Percentiles rank a stretch among this genome's conserved stretches.
phyloP scores from a whole-genome alignment of 2,329 filamentous ascomycete genomes.

The Xylaria sp. region DNA sequence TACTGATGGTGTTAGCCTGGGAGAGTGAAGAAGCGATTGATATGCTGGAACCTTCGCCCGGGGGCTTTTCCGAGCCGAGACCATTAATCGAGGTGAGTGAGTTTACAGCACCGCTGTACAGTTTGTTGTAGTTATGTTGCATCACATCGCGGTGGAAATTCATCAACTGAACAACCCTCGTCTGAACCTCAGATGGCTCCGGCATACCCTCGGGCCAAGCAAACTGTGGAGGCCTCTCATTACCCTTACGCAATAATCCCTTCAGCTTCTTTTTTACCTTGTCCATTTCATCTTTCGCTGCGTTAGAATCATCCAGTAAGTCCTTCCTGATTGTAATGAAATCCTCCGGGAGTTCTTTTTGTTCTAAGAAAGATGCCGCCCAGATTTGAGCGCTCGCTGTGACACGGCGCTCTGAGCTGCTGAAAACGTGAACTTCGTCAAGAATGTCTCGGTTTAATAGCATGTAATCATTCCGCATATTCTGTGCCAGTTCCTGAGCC shows the following conservation, averaged over 20 bases:
- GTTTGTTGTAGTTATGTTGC: constrained; percentile 89
- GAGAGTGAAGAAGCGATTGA: constrained; percentile 64
- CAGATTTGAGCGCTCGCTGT: constrained; percentile 98
- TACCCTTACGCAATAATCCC: constrained; percentile 88
- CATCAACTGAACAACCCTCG: constrained; percentile 93
- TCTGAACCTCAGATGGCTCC: constrained; percentile 92
- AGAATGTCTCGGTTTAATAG: constrained; percentile 92
- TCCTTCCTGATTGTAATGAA: constrained; percentile 94
- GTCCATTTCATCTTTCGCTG: constrained; percentile 98
- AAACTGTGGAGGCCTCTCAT: constrained; percentile 92
- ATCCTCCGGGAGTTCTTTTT: constrained; percentile 85
- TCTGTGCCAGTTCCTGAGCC: constrained; percentile 91
- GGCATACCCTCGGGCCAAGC: constrained; percentile 97
- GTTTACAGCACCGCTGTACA: constrained; percentile 74
- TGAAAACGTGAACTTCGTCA: constrained; percentile 93
- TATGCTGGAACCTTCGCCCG: constrained; percentile 55
- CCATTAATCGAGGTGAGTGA: constrained; percentile 69
- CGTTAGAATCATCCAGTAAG: constrained; percentile 95
- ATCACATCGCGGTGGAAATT: constrained; percentile 96
- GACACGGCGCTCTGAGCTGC: constrained; percentile 92
- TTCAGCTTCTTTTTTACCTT: constrained; percentile 99
- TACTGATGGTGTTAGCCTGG: constrained; percentile 71
- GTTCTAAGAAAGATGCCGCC: constrained; percentile 86
- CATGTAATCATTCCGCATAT: constrained; percentile 94
- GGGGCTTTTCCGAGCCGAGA: constrained; percentile 59